Evolutionary conservation across 2,329 filamentous ascomycete genomes (phyloP).

Genomic region (Cryphonectria naterciae): DNA sequence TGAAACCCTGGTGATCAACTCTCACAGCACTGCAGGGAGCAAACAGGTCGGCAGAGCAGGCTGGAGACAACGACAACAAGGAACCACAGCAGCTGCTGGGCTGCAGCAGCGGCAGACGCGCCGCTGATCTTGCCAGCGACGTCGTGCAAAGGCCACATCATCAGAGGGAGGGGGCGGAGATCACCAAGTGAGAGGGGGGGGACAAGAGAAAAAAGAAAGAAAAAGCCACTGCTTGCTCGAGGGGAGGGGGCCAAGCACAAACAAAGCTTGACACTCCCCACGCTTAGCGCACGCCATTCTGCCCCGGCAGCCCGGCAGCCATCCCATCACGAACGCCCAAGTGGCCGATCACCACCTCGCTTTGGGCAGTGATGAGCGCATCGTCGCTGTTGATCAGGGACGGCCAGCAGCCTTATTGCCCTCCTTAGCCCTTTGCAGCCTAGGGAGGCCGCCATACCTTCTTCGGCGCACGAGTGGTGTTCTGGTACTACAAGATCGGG

Average conservation of each 20-base stretch:
- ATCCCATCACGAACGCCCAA: conserved; percentile 6
- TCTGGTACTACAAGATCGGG: not conserved
- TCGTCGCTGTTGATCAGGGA: conserved; percentile 12
- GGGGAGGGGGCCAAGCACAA: not conserved
- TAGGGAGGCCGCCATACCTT: conserved; percentile 8
- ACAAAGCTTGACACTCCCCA: conserved; percentile 7
- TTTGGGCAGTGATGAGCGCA: conserved; percentile 10
- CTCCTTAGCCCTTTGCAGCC: not conserved
- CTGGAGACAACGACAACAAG: not conserved
- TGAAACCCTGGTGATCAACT: not conserved
- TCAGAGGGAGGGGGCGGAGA: not conserved
- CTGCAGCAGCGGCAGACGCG: not conserved
- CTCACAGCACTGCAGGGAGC: not conserved
- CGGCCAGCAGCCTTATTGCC: not conserved
- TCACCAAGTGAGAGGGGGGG: not conserved
- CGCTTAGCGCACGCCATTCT: not conserved
- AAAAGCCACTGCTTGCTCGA: not conserved
- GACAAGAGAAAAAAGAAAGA: not conserved
- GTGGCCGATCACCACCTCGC: conserved; percentile 8
- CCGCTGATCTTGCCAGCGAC: not conserved
- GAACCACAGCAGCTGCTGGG: not conserved
- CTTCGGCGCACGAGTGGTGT: not conserved
- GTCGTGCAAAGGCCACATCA: conserved; percentile 1
- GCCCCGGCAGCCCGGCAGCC: not conserved
- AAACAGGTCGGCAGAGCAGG: not conserved